A percentile compares a stretch with the other conserved stretches of the same genome.
These are phyloP conservation scores for Leptographium flavum DNA, from an alignment of 2,329 filamentous ascomycete genomes.

Conservation along the genomic window DNA sequence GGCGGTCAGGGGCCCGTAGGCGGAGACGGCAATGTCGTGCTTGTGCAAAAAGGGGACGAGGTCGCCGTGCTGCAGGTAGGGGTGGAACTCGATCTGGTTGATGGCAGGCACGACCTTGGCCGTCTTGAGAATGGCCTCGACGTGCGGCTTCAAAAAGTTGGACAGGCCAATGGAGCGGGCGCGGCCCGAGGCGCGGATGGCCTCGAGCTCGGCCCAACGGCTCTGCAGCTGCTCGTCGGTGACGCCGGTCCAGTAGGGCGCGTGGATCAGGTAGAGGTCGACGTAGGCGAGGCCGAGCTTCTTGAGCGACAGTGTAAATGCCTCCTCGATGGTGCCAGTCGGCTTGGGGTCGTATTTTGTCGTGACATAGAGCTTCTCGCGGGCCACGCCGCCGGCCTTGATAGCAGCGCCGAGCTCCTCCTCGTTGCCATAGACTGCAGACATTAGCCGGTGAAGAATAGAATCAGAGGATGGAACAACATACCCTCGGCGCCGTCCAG, in stretches of 20 bases:
- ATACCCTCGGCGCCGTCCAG: slow-evolving; percentile 60
- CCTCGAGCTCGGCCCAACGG: slow-evolving; percentile 46
- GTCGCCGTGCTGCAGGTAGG: slow-evolving; percentile 53
- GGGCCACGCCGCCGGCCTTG: slow-evolving; percentile 47
- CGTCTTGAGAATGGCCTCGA: slow-evolving; percentile 41
- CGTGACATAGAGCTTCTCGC: slow-evolving; percentile 54
- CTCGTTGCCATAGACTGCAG: slow-evolving; percentile 48
- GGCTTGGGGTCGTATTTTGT: slow-evolving; percentile 36
- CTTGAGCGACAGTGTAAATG: slow-evolving; percentile 44
- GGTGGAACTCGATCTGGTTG: slow-evolving; percentile 75
- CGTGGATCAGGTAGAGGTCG: slow-evolving; percentile 54
- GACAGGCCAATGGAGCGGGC: slow-evolving; percentile 62
- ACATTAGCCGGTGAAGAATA: not conserved
- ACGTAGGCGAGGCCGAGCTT: slow-evolving; percentile 57
- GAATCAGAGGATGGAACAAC: slow-evolving; percentile 5
- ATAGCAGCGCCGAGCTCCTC: slow-evolving; percentile 58
- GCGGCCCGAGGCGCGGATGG: slow-evolving; percentile 51
- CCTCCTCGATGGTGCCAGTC: slow-evolving; percentile 26
- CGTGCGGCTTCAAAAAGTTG: slow-evolving; percentile 49
- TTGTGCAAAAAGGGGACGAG: slow-evolving; percentile 42
- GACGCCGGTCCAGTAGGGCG: slow-evolving; percentile 35
- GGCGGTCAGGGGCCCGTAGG: slow-evolving; percentile 42
- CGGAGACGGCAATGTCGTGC: slow-evolving; percentile 40
- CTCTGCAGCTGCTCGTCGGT: slow-evolving; percentile 38
- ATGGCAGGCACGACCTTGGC: slow-evolving; percentile 50